phyloP scores from a whole-genome alignment of 2,329 filamentous ascomycete species.

The Cladosporium colombiae region DNA sequence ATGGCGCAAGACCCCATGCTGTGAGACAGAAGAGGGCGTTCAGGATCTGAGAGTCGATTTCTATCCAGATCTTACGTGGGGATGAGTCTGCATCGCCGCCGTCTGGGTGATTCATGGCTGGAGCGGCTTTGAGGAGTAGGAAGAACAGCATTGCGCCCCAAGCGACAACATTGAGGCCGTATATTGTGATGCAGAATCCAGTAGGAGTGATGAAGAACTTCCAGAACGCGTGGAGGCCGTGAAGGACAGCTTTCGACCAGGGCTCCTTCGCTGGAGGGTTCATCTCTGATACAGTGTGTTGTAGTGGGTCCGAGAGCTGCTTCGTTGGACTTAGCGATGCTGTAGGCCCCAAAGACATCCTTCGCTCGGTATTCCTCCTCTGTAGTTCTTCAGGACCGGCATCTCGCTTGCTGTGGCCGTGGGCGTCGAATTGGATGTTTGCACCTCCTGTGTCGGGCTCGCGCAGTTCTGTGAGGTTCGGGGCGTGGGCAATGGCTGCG shows the following conservation, averaged over 20 bases:
- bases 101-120: conserved; percentile 60
- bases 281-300: not conserved
- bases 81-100: conserved; percentile 49
- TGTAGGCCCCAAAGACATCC: not conserved
- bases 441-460: conserved; percentile 27
- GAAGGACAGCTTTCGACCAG: conserved; percentile 59
- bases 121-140: conserved; percentile 72
- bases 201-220: conserved; percentile 72
- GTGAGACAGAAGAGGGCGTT: conserved; percentile 86
- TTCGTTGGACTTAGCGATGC: not conserved
- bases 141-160: conserved; percentile 93
- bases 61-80: conserved; percentile 77
- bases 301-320: not conserved
- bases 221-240: conserved; percentile 65
- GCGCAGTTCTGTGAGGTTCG: conserved; percentile 43
- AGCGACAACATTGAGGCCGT: conserved; percentile 78
- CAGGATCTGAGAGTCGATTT: conserved; percentile 79
- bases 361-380: conserved; percentile 9
- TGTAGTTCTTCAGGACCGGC: conserved; percentile 10
- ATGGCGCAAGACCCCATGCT: conserved; percentile 77
- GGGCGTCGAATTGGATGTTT: conserved; percentile 36
- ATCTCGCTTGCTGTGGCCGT: conserved; percentile 25
- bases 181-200: conserved; percentile 76
- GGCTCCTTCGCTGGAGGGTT: conserved; percentile 46
- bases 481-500: conserved; percentile 39